phyloP scores from a whole-genome alignment of 257 asterid species.

The Jacaranda mimosifolia region DNA sequence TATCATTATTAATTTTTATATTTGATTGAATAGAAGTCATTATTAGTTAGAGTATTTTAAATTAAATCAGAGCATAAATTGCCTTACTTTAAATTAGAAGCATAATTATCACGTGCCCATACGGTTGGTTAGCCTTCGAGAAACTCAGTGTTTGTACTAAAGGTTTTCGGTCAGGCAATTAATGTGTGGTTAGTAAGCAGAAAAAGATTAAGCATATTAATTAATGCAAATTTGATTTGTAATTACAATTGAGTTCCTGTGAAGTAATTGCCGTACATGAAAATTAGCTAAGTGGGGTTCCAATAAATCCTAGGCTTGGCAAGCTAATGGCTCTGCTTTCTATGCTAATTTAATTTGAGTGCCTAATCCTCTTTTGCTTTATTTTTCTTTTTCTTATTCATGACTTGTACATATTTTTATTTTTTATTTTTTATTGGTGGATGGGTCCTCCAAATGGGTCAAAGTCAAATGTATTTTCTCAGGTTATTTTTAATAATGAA shows the following conservation, averaged over 20 bases:
- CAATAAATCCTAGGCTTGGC: constrained; percentile 8
- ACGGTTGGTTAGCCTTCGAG: no score
- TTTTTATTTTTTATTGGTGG: background rate
- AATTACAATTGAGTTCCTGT: background rate
- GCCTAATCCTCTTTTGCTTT: background rate
- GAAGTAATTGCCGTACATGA: background rate
- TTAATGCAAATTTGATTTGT: background rate
- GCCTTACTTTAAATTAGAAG: no score
- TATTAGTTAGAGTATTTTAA: no score
- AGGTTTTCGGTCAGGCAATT: background rate
- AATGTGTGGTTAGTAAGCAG: background rate
- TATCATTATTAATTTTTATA: no score
- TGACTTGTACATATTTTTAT: background rate
- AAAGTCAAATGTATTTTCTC: background rate
- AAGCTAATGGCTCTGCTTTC: background rate
- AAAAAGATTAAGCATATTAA: constrained; percentile 1
- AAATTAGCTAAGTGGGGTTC: background rate
- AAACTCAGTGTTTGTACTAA: no score
- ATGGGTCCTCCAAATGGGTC: background rate
- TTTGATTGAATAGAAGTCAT: no score
- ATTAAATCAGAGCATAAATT: no score
- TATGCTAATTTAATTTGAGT: background rate
- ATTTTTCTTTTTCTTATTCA: background rate
- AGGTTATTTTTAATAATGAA: background rate
- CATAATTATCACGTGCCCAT: no score